phyloP scores from a whole-genome alignment of 2,329 filamentous ascomycete genomes.

The Hypoxylon sp. region DNA sequence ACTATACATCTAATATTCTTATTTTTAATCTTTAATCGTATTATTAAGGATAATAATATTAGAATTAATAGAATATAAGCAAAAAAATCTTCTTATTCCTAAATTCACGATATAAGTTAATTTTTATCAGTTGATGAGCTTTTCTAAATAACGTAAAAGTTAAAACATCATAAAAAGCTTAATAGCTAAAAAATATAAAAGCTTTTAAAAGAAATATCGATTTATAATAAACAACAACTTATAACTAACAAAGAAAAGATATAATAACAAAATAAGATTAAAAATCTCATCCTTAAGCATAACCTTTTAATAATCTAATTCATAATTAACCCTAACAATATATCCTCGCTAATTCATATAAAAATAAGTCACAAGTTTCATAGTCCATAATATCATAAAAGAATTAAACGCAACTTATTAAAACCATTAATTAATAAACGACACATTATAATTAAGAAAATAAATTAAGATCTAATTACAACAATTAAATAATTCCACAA shows the following conservation, averaged over 20 bases:
- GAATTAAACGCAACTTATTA: not conserved
- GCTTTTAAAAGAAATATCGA: not conserved
- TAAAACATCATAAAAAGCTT: not conserved
- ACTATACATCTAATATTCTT: not conserved
- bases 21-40: conserved; percentile 8
- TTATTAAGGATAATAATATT: conserved; percentile 13
- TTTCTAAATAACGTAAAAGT: not conserved
- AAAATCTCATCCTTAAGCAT: conserved; percentile 1
- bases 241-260: conserved; percentile 1
- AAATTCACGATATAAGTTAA: not conserved
- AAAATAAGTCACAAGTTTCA: not conserved
- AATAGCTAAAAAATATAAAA: not conserved
- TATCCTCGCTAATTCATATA: not conserved
- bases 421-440: not conserved
- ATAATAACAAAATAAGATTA: not conserved
- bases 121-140: not conserved
- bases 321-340: conserved; percentile 2
- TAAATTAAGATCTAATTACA: not conserved
- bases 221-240: no score
- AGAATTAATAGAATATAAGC: not conserved
- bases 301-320: not conserved
- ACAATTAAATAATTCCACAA: not conserved
- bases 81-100: not conserved
- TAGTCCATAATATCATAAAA: not conserved
- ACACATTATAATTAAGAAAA: not conserved